Conservation (phyloP, 805 yeast genomes). For the Teunomyces tritomae region DNA sequence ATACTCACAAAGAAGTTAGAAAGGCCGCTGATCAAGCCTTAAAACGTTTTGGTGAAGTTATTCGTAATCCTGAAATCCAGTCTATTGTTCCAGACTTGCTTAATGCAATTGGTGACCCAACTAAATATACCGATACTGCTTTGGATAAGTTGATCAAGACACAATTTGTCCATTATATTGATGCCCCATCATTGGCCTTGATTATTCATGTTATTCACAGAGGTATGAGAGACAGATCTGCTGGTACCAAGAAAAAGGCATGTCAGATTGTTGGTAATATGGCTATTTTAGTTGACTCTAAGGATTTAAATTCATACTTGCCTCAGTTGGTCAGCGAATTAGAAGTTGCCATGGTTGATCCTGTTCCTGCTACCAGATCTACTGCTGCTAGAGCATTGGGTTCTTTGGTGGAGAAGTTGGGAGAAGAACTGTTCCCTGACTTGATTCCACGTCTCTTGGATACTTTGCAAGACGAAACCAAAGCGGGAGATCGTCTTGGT, state of each 20-base stretch:
- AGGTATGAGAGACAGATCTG: slow-evolving; percentile 95
- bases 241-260: slow-evolving; percentile 85
- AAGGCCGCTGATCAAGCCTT: slow-evolving; percentile 89
- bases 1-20: slow-evolving; percentile 94
- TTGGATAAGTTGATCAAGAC: slow-evolving; percentile 83
- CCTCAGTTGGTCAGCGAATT: slow-evolving; percentile 74
- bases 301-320: slow-evolving; percentile 82
- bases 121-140: slow-evolving; percentile 84
- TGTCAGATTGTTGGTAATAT: slow-evolving; percentile 98
- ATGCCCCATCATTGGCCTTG: slow-evolving; percentile 94
- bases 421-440: slow-evolving; percentile 93
- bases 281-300: slow-evolving; percentile 91
- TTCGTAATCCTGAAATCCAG: slow-evolving; percentile 95
- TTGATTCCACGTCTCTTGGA: slow-evolving; percentile 77
- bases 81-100: slow-evolving; percentile 81
- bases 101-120: slow-evolving; percentile 94
- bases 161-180: slow-evolving; percentile 95
- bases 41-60: slow-evolving; percentile 93
- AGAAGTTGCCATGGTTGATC: slow-evolving; percentile 95
- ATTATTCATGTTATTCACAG: slow-evolving; percentile 93
- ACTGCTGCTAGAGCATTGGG: slow-evolving; percentile 98
- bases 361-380: slow-evolving; percentile 95
- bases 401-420: slow-evolving; percentile 90
- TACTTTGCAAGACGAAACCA: slow-evolving; percentile 72
- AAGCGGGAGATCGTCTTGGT: slow-evolving; percentile 90